Conservation (phyloP, 1,284 basidiomycete genomes). For the Ceratobasidium sp. region DNA sequence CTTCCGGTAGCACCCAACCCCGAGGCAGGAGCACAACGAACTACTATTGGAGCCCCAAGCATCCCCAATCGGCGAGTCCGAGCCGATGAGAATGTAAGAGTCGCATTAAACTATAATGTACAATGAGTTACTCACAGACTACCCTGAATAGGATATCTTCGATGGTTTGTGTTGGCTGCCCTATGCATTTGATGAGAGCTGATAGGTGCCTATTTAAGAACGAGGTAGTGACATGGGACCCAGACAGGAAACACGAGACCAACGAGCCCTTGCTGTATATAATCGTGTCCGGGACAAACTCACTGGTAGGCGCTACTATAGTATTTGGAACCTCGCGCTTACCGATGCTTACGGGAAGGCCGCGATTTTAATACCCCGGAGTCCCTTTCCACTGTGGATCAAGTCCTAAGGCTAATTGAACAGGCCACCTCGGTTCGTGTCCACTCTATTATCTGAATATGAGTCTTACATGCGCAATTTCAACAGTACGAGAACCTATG, state of each 20-base stretch:
- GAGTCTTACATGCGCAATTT: not conserved
- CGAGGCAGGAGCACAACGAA: conserved; percentile 28
- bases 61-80: conserved; percentile 70
- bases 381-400: not conserved
- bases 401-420: conserved; percentile 11
- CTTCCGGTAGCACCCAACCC: not conserved
- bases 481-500: conserved; percentile 17
- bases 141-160: conserved; percentile 9
- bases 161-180: not conserved
- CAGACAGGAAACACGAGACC: conserved; percentile 85
- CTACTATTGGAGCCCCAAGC: conserved; percentile 7
- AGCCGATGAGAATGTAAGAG: conserved; percentile 51
- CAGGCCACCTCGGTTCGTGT: conserved; percentile 20
- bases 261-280: conserved; percentile 87
- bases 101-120: not conserved
- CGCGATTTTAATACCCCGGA: conserved; percentile 19
- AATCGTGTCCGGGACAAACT: conserved; percentile 93
- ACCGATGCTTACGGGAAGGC: not conserved
- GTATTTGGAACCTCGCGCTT: not conserved
- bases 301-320: conserved; percentile 63
- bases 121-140: not conserved
- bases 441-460: no score
- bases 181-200: not conserved
- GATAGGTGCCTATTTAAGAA: conserved; percentile 53
- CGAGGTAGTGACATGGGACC: conserved; percentile 60